Percentiles rank a stretch among this genome's conserved stretches.
Evolutionary conservation across 2,329 filamentous ascomycete species (phyloP).

Genomic region (Penicillium sp.): DNA sequence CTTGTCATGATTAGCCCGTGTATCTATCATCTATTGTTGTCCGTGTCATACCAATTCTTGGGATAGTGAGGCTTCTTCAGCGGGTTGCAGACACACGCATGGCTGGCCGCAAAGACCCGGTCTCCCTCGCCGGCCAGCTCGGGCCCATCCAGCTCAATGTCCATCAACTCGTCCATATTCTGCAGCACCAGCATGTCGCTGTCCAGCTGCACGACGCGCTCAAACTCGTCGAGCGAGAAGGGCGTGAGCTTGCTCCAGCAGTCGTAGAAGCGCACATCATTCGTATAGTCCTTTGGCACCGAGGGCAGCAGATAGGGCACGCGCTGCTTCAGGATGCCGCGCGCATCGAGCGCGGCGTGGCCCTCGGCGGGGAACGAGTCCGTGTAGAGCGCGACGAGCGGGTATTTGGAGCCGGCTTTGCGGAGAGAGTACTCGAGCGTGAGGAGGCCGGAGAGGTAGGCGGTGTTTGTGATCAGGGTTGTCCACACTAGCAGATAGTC

Average conservation of each 20-base stretch:
- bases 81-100: conserved; percentile 85
- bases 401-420: conserved; percentile 63
- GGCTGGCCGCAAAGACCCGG: conserved; percentile 74
- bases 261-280: conserved; percentile 82
- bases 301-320: conserved; percentile 71
- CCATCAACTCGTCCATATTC: conserved; percentile 93
- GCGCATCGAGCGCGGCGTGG: conserved; percentile 63
- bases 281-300: conserved; percentile 61
- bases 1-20: conserved; percentile 19
- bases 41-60: conserved; percentile 55
- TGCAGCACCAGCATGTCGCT: conserved; percentile 78
- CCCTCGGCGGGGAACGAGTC: conserved; percentile 67
- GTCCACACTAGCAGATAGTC: conserved; percentile 75
- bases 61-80: conserved; percentile 76
- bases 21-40: background rate
- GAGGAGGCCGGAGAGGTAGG: conserved; percentile 76
- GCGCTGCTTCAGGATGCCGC: conserved; percentile 65
- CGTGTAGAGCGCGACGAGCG: conserved; percentile 78
- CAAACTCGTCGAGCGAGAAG: conserved; percentile 72
- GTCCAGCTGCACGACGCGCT: conserved; percentile 77
- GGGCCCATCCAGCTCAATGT: conserved; percentile 65
- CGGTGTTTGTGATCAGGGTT: conserved; percentile 77
- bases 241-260: conserved; percentile 84
- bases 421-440: conserved; percentile 76
- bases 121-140: conserved; percentile 49